Conservation (phyloP, 176 grass and related monocot species). For the Aegilops umbellulata region DNA sequence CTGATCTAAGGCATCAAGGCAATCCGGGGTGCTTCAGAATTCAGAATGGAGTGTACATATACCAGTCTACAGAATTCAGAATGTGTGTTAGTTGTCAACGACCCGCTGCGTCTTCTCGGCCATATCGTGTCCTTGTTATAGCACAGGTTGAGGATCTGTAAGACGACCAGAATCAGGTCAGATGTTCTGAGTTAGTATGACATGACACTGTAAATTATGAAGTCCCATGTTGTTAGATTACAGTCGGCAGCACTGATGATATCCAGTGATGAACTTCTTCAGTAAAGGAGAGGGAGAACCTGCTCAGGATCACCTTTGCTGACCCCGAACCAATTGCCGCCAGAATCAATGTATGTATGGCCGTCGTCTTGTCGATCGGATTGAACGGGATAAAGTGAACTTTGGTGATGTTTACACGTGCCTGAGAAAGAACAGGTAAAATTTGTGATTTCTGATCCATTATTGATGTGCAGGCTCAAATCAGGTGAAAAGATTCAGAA, state of each 20-base stretch:
- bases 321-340: slow-evolving; percentile 66
- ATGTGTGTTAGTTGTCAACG: slow-evolving; percentile 9
- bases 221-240: background rate
- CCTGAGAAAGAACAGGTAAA: slow-evolving; percentile 33
- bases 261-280: background rate
- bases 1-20: slow-evolving; percentile 35
- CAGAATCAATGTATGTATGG: slow-evolving; percentile 70
- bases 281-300: slow-evolving; percentile 29
- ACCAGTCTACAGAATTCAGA: background rate
- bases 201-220: background rate
- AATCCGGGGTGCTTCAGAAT: background rate
- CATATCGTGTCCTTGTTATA: slow-evolving; percentile 51
- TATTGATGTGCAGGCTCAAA: too few species aligned
- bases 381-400: slow-evolving; percentile 86
- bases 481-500: too few species aligned
- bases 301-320: slow-evolving; percentile 91
- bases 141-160: slow-evolving; percentile 68
- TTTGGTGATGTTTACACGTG: slow-evolving; percentile 68
- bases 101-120: slow-evolving; percentile 37
- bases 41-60: background rate
- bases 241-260: background rate
- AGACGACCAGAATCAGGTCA: background rate
- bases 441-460: background rate
- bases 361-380: slow-evolving; percentile 72
- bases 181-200: background rate